Base-by-base conservation (phyloP, 768 basidiomycete genomes). In the Phaeotremella skinneri region DNA sequence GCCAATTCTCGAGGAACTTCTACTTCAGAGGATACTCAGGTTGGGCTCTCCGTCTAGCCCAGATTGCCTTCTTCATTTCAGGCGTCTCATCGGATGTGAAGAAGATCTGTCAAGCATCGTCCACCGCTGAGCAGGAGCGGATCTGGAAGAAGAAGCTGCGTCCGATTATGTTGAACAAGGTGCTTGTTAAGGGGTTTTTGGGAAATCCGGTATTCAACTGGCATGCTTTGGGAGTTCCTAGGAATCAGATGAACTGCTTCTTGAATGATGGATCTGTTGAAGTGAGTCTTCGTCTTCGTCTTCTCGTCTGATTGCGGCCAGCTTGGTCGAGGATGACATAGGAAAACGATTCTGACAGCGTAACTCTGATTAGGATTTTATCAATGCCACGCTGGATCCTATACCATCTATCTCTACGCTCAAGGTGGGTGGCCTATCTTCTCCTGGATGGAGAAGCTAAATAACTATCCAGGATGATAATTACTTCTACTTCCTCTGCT, bases 181-280 rank as follows among this genome's bases (percentile, higher is more conserved):
- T 84, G 23, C 83, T 88, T 50, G 80, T 84, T 48, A 80, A 81
- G 7, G 61, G 79, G 17, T 76, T 87, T 55, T 79, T 81, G 69
- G 82, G 79, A 45, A 82, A 81, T 21, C 76, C 78, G 60, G 66
- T 56, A 69, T 86, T 84, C 73, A 86, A 84, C 62, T 90, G 88
- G 88, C 87, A 87, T 66, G 87, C 87, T 0, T 77, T 89, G 23
- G 88, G 88, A 16, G 88, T 90, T 3, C 87, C 88, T 2, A 76
- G 81, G 62, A 86, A 86, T 67, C 86, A 88, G 76, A 80, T 85
- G 60, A 78, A 79, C 56, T 84, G 85, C 81, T 76, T 87, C 53
- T 65, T 85, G 25, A 72, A 76, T 45, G 78, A 79, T 54, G 77
- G 76, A 20, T 61, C 72, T 2, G 75, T 78, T 27, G 65, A 68